These are phyloP conservation scores for Athelia sp. DNA, from an alignment of 1,284 basidiomycete species.

Conservation along the genomic window DNA sequence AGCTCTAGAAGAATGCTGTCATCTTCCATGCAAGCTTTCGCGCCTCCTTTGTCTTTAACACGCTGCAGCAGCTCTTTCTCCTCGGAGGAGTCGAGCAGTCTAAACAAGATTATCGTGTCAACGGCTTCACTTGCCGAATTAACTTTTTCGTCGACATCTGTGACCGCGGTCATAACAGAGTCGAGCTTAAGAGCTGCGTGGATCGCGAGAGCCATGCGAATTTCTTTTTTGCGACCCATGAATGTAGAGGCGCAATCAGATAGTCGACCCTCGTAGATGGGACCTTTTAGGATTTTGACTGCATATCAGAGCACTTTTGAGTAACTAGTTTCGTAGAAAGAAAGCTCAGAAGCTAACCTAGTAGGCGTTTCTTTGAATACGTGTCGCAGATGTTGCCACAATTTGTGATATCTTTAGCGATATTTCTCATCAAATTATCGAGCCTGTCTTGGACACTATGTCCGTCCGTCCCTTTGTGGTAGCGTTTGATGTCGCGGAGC, in stretches of 20 bases:
- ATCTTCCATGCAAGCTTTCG: conserved; percentile 6
- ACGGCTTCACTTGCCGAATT: conserved; percentile 18
- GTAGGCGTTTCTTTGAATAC: conserved; percentile 17
- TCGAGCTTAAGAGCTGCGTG: conserved; percentile 30
- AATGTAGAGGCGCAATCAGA: conserved; percentile 28
- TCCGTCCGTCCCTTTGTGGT: conserved; percentile 5
- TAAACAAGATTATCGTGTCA: conserved; percentile 9
- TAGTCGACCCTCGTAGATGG: conserved; percentile 30
- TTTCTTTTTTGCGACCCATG: conserved; percentile 23
- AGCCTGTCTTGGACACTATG: conserved; percentile 12
- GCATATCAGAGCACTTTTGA: conserved; percentile 3
- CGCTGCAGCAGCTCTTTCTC: conserved; percentile 2
- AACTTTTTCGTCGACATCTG: conserved; percentile 16
- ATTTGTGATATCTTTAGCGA: conserved; percentile 14
- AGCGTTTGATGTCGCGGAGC: conserved; percentile 8
- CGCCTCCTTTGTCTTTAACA: conserved; percentile 8
- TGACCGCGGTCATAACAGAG: conserved; percentile 25
- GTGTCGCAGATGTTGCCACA: conserved; percentile 18
- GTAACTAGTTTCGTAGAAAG: not conserved
- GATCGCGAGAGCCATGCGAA: conserved; percentile 25
- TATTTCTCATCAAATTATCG: conserved; percentile 8
- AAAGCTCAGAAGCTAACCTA: conserved; percentile 14
- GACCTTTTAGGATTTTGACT: conserved; percentile 31
- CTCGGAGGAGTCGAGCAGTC: conserved; percentile 6
- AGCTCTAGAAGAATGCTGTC: conserved; percentile 4